phyloP scores from a whole-genome alignment of 371 early-diverging fungal species.

The Lichtheimia corymbifera region DNA sequence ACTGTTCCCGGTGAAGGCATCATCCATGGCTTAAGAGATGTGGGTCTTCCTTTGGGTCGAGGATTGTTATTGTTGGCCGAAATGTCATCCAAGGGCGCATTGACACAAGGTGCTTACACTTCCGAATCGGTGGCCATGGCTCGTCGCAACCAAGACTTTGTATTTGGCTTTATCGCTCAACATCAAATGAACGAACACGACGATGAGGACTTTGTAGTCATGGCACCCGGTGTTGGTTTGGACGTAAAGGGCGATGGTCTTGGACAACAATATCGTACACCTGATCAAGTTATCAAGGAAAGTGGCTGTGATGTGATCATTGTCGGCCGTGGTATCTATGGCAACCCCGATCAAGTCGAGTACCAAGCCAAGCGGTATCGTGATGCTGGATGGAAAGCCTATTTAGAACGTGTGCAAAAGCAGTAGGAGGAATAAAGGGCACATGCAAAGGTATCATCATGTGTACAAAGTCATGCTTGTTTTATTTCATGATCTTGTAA shows the following conservation, averaged over 20 bases:
- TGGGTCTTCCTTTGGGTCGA: constrained; percentile 81
- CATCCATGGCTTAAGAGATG: constrained; percentile 84
- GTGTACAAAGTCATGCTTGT: too few relatives aligned
- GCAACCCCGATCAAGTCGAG: constrained; percentile 69
- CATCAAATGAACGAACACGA: constrained; percentile 64
- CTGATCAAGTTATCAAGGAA: constrained; percentile 81
- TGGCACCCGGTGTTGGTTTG: constrained; percentile 95
- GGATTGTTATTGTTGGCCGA: constrained; percentile 91
- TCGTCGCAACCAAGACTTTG: constrained; percentile 81
- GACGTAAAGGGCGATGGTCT: constrained; percentile 81
- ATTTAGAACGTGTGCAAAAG: constrained; percentile 60
- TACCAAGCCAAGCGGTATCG: constrained; percentile 80
- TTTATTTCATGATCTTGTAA: too few relatives aligned
- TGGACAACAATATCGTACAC: constrained; percentile 95
- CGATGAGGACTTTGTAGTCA: constrained; percentile 82
- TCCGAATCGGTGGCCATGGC: constrained; percentile 88
- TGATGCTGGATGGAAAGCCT: constrained; percentile 94
- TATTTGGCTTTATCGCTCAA: constrained; percentile 93
- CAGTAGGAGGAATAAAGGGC: too few relatives aligned
- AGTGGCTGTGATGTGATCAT: constrained; percentile 93
- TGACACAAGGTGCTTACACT: constrained; percentile 84
- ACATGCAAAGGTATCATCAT: too few relatives aligned
- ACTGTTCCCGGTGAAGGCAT: constrained; percentile 96
- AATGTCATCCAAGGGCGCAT: constrained; percentile 91
- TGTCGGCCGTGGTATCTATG: constrained; percentile 96